A percentile compares a stretch with the other conserved stretches of the same genome.
These are phyloP conservation scores for Leishmania gerbilli DNA, from an alignment of 208 protist genomes.

Conservation along the genomic window DNA sequence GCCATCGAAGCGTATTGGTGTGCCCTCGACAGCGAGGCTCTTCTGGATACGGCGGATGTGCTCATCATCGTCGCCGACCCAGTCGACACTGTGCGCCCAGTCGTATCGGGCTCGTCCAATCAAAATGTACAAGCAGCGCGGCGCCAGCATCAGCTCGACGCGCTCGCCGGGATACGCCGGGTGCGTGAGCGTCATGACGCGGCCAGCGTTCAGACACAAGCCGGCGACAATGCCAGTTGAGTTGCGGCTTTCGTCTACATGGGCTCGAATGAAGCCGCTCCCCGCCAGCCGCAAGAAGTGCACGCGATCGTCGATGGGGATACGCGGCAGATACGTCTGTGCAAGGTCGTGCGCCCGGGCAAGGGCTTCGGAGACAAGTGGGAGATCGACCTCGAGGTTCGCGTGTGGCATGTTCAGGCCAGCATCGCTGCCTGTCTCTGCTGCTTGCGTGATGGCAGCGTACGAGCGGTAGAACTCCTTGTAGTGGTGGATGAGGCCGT, in stretches of 20 bases:
- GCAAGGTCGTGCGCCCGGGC: constrained; percentile 42
- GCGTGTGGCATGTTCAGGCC: constrained; percentile 28
- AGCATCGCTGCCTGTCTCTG: constrained; percentile 17
- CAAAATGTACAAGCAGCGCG: constrained; percentile 72
- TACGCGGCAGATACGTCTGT: constrained; percentile 52
- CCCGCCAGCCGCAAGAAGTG: constrained; percentile 79
- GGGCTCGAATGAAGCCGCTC: constrained; percentile 81
- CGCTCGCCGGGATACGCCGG: constrained; percentile 57
- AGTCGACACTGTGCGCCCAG: constrained; percentile 88
- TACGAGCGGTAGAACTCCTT: constrained; percentile 90
- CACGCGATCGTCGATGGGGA: constrained; percentile 83
- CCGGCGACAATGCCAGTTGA: constrained; percentile 83
- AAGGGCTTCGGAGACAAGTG: constrained; percentile 46
- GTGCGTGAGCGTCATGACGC: constrained; percentile 87
- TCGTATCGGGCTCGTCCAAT: constrained; percentile 79
- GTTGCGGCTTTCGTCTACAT: constrained; percentile 84
- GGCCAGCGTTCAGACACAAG: constrained; percentile 59
- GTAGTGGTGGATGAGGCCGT: constrained; percentile 87
- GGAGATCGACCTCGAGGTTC: constrained; percentile 25
- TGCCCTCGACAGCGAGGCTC: constrained; percentile 56
- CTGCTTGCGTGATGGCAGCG: constrained; percentile 37
- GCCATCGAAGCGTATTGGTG: constrained; percentile 70
- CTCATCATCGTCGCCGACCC: constrained; percentile 73
- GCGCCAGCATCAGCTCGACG: constrained; percentile 79
- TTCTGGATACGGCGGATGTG: constrained; percentile 65